These are phyloP conservation scores for Ambrosia trifida DNA, from an alignment of 129 eudicot species.

Conservation along the genomic window DNA sequence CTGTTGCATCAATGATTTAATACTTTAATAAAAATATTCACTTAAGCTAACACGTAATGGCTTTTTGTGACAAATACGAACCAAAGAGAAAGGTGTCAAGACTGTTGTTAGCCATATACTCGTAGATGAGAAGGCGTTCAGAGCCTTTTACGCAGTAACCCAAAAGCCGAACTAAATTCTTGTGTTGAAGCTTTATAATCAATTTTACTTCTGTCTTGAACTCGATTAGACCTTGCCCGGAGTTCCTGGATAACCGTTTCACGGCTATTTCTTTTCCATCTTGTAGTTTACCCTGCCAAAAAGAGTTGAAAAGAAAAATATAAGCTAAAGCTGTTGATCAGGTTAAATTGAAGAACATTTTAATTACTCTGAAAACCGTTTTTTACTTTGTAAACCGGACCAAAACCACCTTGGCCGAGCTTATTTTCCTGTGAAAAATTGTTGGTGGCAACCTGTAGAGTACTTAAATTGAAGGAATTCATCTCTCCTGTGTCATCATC, in stretches of 20 bases:
- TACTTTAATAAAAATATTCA: neutral
- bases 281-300: slow-evolving; percentile 24
- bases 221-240: slow-evolving; percentile 55
- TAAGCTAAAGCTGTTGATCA: neutral
- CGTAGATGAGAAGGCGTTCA: slow-evolving; percentile 55
- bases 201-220: slow-evolving; percentile 51
- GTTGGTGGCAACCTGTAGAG: slow-evolving; percentile 33
- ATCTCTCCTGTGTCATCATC: slow-evolving; percentile 35
- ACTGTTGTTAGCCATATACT: slow-evolving; percentile 51
- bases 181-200: slow-evolving; percentile 20
- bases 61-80: neutral
- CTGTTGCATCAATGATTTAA: slow-evolving; percentile 22
- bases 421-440: slow-evolving; percentile 38
- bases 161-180: neutral
- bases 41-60: neutral
- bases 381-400: slow-evolving; percentile 47
- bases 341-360: too few relatives aligned
- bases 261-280: slow-evolving; percentile 51
- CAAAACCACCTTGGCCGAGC: slow-evolving; percentile 61
- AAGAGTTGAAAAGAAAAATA: neutral
- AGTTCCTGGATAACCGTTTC: slow-evolving; percentile 45
- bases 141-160: slow-evolving; percentile 15
- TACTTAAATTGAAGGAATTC: slow-evolving; percentile 18
- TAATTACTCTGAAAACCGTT: neutral
- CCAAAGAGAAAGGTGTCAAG: slow-evolving; percentile 50